phyloP scores from a whole-genome alignment of 2,329 filamentous ascomycete genomes.

The Penicillium hesseltinei region DNA sequence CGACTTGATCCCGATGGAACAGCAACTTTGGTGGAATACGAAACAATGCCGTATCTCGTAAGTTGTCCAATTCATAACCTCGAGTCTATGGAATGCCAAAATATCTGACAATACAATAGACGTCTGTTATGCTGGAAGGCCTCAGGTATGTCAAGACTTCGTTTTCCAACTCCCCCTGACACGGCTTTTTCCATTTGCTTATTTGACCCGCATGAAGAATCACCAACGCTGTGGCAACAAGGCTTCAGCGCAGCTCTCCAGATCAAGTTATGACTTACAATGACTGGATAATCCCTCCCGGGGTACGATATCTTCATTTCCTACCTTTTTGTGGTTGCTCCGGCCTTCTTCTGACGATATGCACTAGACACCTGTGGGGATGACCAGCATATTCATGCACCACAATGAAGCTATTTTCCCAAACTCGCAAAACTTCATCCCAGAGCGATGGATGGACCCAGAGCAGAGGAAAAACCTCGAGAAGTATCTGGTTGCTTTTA shows the following conservation, averaged over 20 bases:
- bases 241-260: conserved; percentile 32
- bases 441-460: conserved; percentile 39
- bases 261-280: conserved; percentile 31
- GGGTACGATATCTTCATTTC: conserved; percentile 18
- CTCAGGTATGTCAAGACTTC: conserved; percentile 20
- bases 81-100: background rate
- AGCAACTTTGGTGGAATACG: conserved; percentile 25
- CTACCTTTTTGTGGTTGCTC: background rate
- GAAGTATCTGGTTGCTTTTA: conserved; percentile 41
- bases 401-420: conserved; percentile 40
- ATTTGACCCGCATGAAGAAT: background rate
- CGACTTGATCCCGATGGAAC: conserved; percentile 24
- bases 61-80: background rate
- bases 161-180: no score
- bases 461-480: conserved; percentile 33
- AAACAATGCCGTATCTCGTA: conserved; percentile 31
- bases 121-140: conserved; percentile 30
- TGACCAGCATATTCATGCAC: conserved; percentile 39
- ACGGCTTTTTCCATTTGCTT: background rate
- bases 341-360: background rate
- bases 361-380: conserved; percentile 36
- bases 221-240: conserved; percentile 28
- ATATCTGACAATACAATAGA: conserved; percentile 15
- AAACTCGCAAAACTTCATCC: conserved; percentile 34
- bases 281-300: conserved; percentile 34